These are phyloP conservation scores for Tetrahymena elliotti DNA, from an alignment of 73 alveolate species.

Conservation along the genomic window DNA sequence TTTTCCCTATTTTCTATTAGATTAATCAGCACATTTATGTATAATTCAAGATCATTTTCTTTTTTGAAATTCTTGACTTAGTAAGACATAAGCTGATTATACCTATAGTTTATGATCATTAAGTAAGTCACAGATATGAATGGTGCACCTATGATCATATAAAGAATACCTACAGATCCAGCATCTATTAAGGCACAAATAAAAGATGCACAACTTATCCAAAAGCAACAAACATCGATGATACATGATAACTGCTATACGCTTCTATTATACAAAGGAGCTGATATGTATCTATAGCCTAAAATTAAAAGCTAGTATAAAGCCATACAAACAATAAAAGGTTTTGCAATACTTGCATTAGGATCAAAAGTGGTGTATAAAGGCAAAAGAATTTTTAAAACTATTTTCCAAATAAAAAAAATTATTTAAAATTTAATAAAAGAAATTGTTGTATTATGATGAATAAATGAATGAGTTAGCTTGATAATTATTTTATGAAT, in stretches of 20 bases:
- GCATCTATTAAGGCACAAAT: constrained; percentile 26
- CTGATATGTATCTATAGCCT: constrained; percentile 22
- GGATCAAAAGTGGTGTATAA: constrained; percentile 23
- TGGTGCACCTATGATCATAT: constrained; percentile 38
- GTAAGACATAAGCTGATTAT: not conserved
- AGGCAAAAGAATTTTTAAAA: constrained; percentile 13
- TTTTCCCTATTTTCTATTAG: constrained; percentile 39
- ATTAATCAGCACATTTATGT: constrained; percentile 17
- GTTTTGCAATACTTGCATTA: constrained; percentile 23
- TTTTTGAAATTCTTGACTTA: constrained; percentile 16
- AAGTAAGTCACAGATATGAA: constrained; percentile 7
- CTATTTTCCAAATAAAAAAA: not conserved
- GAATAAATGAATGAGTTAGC: no score
- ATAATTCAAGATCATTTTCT: constrained; percentile 31
- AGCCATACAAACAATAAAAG: constrained; percentile 16
- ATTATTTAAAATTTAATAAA: not conserved
- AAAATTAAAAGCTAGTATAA: constrained; percentile 2
- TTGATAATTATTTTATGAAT: no score
- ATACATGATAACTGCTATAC: constrained; percentile 8
- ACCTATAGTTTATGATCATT: not conserved
- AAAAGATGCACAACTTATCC: constrained; percentile 35
- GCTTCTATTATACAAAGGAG: constrained; percentile 31
- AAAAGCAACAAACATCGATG: constrained; percentile 5
- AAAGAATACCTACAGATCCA: constrained; percentile 25
- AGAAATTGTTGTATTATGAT: no score